Evolutionary conservation across 257 asterid genomes (phyloP).

Genomic region (Solanum acaule): DNA sequence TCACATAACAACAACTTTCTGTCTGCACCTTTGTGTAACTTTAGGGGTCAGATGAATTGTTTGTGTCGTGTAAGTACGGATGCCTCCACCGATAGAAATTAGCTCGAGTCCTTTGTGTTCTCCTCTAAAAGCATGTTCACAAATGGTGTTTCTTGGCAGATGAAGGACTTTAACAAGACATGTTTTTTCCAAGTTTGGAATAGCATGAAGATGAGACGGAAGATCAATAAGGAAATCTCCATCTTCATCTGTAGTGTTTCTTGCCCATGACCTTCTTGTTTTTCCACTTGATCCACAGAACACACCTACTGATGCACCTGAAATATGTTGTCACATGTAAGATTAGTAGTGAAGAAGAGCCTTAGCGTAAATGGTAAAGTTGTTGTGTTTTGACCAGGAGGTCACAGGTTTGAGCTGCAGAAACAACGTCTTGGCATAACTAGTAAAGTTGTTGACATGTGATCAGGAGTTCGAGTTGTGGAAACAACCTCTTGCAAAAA

Average conservation of each 20-base stretch:
- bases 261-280: constrained; percentile 18
- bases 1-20: background rate
- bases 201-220: constrained; percentile 76
- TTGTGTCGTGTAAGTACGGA: constrained; percentile 41
- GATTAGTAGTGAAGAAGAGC: too few species aligned
- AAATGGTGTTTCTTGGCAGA: constrained; percentile 31
- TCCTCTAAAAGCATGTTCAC: constrained; percentile 14
- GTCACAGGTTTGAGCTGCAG: background rate
- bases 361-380: background rate
- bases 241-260: constrained; percentile 34
- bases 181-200: constrained; percentile 53
- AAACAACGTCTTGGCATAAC: background rate
- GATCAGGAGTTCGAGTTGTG: background rate
- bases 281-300: constrained; percentile 21
- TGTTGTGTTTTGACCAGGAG: too few species aligned
- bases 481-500: background rate
- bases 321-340: constrained; percentile 3
- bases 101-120: constrained; percentile 26
- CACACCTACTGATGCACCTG: constrained; percentile 52
- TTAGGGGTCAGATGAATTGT: constrained; percentile 24
- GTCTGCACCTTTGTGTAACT: background rate
- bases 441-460: background rate
- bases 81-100: constrained; percentile 22
- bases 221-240: constrained; percentile 54
- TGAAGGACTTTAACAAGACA: constrained; percentile 39